Conservation (phyloP, 2,329 filamentous ascomycete species). For the Aspergillus tanneri region DNA sequence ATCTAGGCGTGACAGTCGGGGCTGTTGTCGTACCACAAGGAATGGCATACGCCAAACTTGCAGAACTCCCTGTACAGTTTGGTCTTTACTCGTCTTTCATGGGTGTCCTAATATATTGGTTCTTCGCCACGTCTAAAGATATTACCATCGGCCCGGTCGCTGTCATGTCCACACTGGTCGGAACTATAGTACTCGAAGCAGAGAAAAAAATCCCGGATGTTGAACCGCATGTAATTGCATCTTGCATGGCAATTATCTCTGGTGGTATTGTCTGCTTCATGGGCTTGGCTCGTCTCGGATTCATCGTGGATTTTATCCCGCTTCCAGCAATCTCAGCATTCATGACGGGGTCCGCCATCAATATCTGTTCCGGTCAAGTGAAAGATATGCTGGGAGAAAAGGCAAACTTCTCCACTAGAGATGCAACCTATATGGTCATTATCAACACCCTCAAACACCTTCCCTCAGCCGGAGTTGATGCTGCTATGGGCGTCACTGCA, state of each 20-base stretch:
- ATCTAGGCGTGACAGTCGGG: conserved; percentile 65
- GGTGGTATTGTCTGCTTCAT: conserved; percentile 76
- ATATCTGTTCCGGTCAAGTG: conserved; percentile 80
- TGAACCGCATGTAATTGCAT: conserved; percentile 67
- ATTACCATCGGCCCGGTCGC: conserved; percentile 97
- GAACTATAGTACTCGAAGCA: conserved; percentile 72
- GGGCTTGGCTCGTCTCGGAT: conserved; percentile 76
- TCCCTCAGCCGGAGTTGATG: conserved; percentile 67
- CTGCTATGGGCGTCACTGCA: conserved; percentile 83
- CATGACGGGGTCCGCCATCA: conserved; percentile 94
- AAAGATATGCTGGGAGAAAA: conserved; percentile 77
- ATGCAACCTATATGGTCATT: conserved; percentile 75
- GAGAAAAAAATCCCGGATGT: conserved; percentile 55
- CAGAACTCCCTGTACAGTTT: conserved; percentile 75
- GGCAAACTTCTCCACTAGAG: conserved; percentile 65
- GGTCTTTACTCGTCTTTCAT: conserved; percentile 96
- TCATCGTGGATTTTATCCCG: conserved; percentile 91
- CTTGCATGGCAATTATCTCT: conserved; percentile 72
- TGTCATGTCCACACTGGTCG: conserved; percentile 88
- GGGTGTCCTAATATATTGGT: conserved; percentile 92
- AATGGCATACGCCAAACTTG: conserved; percentile 90
- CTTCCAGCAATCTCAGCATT: conserved; percentile 88
- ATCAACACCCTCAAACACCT: conserved; percentile 79
- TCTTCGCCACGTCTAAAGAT: conserved; percentile 97
- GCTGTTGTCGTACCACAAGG: conserved; percentile 89